A percentile compares a stretch with the other conserved stretches of the same genome.
These are phyloP conservation scores for Gastroboletus turbinatus DNA, from an alignment of 1,284 basidiomycete genomes.

Conservation along the genomic window DNA sequence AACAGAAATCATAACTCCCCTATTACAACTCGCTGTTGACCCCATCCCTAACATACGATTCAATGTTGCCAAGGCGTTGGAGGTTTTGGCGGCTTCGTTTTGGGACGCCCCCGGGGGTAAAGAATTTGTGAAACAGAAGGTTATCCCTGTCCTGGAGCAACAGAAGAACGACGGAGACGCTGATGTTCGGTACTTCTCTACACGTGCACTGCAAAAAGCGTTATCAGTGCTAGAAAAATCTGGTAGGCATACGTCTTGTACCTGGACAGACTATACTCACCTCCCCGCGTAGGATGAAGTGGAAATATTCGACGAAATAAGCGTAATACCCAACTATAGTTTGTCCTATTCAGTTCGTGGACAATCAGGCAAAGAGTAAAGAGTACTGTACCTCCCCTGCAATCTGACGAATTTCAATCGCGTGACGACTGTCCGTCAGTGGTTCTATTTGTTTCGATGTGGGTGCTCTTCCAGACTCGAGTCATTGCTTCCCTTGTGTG, in stretches of 20 bases:
- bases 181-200: constrained; percentile 89
- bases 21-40: constrained; percentile 85
- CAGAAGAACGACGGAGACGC: constrained; percentile 92
- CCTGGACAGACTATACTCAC: background rate
- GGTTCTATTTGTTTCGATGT: background rate
- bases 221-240: constrained; percentile 29
- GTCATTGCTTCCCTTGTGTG: background rate
- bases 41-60: constrained; percentile 99
- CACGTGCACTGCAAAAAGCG: constrained; percentile 67
- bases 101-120: constrained; percentile 69
- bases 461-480: background rate
- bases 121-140: constrained; percentile 70
- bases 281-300: constrained; percentile 20
- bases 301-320: constrained; percentile 23
- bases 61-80: constrained; percentile 95
- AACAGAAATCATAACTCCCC: constrained; percentile 83
- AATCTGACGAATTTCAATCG: constrained; percentile 29
- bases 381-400: constrained; percentile 34
- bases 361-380: constrained; percentile 28
- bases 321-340: constrained; percentile 32
- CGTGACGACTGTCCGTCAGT: constrained; percentile 4
- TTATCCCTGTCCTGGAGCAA: constrained; percentile 83
- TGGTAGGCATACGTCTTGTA: constrained; percentile 19
- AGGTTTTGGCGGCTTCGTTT: constrained; percentile 80
- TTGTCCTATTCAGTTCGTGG: constrained; percentile 20